Conservation (phyloP, 176 grass and related monocot species). For the Typha latifolia region DNA sequence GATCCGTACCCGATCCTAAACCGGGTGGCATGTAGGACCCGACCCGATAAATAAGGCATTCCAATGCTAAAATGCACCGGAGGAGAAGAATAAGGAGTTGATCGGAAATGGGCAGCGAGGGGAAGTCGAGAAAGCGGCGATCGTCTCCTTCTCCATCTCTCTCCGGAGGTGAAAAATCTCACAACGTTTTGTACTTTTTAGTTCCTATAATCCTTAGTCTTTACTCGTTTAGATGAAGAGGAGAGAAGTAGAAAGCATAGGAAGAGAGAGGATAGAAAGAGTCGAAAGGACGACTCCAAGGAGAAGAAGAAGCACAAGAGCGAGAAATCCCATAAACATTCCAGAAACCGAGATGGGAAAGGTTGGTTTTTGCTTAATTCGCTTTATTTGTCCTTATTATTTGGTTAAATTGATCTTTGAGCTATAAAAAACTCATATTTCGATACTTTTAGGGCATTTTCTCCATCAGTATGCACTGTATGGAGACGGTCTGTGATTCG, state of each 20-base stretch:
- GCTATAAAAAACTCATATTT: not conserved
- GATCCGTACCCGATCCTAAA: no score
- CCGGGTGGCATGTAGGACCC: no score
- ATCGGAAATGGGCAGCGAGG: conserved; percentile 49
- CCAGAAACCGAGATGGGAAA: conserved; percentile 49
- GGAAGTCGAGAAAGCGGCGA: conserved; percentile 52
- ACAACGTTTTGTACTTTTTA: not conserved
- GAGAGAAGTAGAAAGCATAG: conserved; percentile 41
- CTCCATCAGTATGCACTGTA: not conserved
- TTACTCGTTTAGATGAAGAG: conserved; percentile 44
- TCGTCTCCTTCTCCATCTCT: conserved; percentile 43
- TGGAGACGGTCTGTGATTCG: no score
- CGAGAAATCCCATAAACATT: conserved; percentile 27
- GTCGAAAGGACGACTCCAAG: conserved; percentile 30
- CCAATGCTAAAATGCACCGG: not conserved
- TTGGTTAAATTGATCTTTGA: not conserved
- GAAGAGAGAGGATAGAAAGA: conserved; percentile 35
- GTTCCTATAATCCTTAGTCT: not conserved
- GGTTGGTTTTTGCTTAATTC: conserved; percentile 29
- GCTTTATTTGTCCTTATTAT: not conserved
- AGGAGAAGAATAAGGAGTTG: not conserved
- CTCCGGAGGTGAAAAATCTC: not conserved
- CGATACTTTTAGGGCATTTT: not conserved
- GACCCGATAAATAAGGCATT: no score
- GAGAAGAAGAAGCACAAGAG: conserved; percentile 41